phyloP scores from a whole-genome alignment of 139 green algal species.

The Tetradesmus obliquus region DNA sequence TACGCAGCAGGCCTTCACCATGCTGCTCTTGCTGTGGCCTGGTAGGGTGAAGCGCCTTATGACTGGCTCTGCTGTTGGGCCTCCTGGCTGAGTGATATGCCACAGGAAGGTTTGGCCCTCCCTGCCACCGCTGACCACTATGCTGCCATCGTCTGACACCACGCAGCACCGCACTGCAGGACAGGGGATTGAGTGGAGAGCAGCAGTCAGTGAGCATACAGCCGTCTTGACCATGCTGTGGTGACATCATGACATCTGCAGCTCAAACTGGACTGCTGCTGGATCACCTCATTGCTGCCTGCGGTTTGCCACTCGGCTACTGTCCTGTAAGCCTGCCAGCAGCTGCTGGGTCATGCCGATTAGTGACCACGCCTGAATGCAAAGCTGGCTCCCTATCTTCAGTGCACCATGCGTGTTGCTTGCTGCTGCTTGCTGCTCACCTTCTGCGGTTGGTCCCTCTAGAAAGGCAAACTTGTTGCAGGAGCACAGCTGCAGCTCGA shows the following conservation, averaged over 20 bases:
- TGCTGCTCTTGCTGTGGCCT: conserved; percentile 10
- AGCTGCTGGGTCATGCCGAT: neutral
- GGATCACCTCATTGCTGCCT: neutral
- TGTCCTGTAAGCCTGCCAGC: neutral
- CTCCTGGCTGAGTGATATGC: neutral
- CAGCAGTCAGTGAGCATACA: neutral
- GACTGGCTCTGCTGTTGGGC: neutral
- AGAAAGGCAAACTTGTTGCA: conserved; percentile 36
- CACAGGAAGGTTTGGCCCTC: conserved; percentile 30
- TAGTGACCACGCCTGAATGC: neutral
- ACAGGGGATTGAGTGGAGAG: neutral
- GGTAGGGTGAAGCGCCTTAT: neutral
- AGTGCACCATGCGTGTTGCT: neutral
- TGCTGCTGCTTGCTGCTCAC: neutral
- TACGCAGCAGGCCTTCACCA: conserved; percentile 42
- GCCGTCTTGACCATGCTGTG: neutral
- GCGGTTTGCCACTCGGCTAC: too few relatives aligned
- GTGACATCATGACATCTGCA: too few relatives aligned
- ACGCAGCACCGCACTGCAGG: conserved; percentile 8
- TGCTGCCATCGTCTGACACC: conserved; percentile 11
- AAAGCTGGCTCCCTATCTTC: neutral
- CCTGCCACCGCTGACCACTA: conserved; percentile 18
- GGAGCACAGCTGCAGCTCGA: conserved; percentile 36
- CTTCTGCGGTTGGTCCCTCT: conserved; percentile 25
- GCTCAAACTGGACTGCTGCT: neutral